Evolutionary conservation across 1,284 basidiomycete species (phyloP).

Genomic region (Crucibulum cyathiforme): DNA sequence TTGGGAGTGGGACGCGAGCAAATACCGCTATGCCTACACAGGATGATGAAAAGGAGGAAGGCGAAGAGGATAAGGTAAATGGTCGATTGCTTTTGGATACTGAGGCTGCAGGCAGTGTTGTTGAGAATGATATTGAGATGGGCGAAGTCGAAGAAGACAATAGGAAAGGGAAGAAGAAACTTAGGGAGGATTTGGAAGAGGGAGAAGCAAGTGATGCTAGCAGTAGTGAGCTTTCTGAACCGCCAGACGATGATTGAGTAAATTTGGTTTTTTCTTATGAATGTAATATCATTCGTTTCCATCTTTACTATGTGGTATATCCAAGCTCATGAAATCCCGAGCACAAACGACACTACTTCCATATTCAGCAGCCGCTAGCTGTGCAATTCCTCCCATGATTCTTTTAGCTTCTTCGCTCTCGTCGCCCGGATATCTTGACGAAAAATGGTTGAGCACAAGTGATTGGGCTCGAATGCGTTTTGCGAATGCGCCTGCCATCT

Average conservation of each 20-base stretch:
- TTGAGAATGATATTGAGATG: constrained; percentile 81
- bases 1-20: constrained; percentile 14
- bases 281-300: constrained; percentile 7
- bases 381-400: constrained; percentile 67
- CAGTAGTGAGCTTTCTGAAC: constrained; percentile 71
- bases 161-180: constrained; percentile 57
- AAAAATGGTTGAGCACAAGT: constrained; percentile 89
- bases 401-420: constrained; percentile 52
- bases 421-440: constrained; percentile 65
- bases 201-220: constrained; percentile 82
- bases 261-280: constrained; percentile 9
- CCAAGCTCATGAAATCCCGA: constrained; percentile 73
- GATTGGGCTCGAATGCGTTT: constrained; percentile 66
- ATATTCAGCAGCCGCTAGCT: constrained; percentile 60
- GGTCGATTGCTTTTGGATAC: constrained; percentile 9
- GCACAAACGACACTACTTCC: constrained; percentile 67
- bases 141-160: constrained; percentile 80
- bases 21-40: background rate
- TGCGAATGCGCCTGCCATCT: constrained; percentile 89
- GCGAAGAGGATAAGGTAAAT: constrained; percentile 16
- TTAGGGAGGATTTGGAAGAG: constrained; percentile 78
- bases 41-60: constrained; percentile 13
- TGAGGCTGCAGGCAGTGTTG: constrained; percentile 27
- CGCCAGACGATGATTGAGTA: constrained; percentile 58
- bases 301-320: constrained; percentile 46